Conservation (phyloP, 2,329 filamentous ascomycete species). For the Phaeosphaeriaceae sp. region DNA sequence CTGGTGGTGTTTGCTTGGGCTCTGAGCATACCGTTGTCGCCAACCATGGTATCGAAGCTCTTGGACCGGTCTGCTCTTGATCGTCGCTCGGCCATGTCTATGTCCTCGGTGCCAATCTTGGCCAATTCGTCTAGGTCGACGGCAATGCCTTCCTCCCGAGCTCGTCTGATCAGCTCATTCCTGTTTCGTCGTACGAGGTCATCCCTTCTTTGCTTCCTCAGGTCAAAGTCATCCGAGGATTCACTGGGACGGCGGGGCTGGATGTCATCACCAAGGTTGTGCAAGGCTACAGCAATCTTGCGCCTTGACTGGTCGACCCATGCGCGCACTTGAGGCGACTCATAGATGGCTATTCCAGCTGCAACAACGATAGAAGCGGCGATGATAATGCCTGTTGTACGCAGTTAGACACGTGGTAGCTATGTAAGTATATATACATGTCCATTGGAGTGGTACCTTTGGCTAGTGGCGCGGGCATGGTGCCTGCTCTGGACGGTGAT, state of each 20-base stretch:
- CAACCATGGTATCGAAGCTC: slow-evolving; percentile 52
- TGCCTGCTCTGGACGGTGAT: slow-evolving; percentile 5
- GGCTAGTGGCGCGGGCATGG: slow-evolving; percentile 50
- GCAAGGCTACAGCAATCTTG: slow-evolving; percentile 65
- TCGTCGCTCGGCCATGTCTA: slow-evolving; percentile 27
- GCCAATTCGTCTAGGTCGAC: slow-evolving; percentile 50
- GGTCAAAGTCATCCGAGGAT: slow-evolving; percentile 41
- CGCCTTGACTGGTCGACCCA: slow-evolving; percentile 68
- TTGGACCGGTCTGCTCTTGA: slow-evolving; percentile 26
- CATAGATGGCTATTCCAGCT: slow-evolving; percentile 67
- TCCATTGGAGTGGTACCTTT: slow-evolving; percentile 38
- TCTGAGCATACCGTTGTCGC: too few species aligned
- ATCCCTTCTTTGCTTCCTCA: slow-evolving; percentile 36
- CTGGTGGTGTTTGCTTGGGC: slow-evolving; percentile 33
- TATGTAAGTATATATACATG: background rate
- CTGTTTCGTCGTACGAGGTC: slow-evolving; percentile 44
- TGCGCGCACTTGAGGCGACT: slow-evolving; percentile 67
- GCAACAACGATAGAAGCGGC: slow-evolving; percentile 67
- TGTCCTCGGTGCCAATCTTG: slow-evolving; percentile 38
- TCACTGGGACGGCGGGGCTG: slow-evolving; percentile 50
- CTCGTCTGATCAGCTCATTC: slow-evolving; percentile 44
- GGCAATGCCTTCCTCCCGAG: slow-evolving; percentile 49
- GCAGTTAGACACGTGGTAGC: slow-evolving; percentile 27
- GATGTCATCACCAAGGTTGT: slow-evolving; percentile 66
- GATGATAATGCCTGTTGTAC: slow-evolving; percentile 64